A percentile compares a stretch with the other conserved stretches of the same genome.
phyloP scores from a whole-genome alignment of 768 basidiomycete genomes.

The Tremella mesenterica region DNA sequence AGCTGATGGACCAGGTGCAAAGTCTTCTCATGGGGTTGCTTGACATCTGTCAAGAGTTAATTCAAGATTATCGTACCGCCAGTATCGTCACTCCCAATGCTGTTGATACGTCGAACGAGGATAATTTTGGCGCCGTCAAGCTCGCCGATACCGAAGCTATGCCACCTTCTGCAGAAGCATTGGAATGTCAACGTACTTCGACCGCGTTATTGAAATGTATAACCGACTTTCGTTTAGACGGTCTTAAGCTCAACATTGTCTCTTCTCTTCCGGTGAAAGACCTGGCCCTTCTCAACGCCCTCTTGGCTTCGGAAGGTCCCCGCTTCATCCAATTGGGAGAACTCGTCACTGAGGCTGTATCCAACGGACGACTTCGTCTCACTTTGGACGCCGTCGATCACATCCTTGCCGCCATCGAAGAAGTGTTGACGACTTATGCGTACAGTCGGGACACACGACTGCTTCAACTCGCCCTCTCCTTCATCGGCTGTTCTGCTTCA shows the following conservation, averaged over 20 bases:
- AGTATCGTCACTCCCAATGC: no score
- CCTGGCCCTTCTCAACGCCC: slow-evolving; percentile 29
- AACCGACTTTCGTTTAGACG: slow-evolving; percentile 19
- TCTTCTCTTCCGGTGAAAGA: slow-evolving; percentile 16
- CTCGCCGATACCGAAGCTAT: slow-evolving; percentile 32
- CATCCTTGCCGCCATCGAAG: slow-evolving; percentile 53
- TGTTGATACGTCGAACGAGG: slow-evolving; percentile 43
- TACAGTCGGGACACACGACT: slow-evolving; percentile 53
- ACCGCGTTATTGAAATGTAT: slow-evolving; percentile 7
- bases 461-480: slow-evolving; percentile 53
- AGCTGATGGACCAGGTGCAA: no score
- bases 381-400: slow-evolving; percentile 50
- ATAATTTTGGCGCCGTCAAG: slow-evolving; percentile 38
- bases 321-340: slow-evolving; percentile 55
- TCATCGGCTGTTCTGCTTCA: slow-evolving; percentile 58
- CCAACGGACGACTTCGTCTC: slow-evolving; percentile 54
- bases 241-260: slow-evolving; percentile 6
- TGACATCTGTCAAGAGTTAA: no score
- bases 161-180: slow-evolving; percentile 27
- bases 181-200: slow-evolving; percentile 21
- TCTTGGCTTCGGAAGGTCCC: slow-evolving; percentile 47
- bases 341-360: slow-evolving; percentile 53
- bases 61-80: no score
- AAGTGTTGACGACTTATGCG: slow-evolving; percentile 53
- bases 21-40: no score